A percentile compares a stretch with the other conserved stretches of the same genome.
Evolutionary conservation across 768 basidiomycete species (phyloP).

Genomic region (Coprinopsis cinerea): DNA sequence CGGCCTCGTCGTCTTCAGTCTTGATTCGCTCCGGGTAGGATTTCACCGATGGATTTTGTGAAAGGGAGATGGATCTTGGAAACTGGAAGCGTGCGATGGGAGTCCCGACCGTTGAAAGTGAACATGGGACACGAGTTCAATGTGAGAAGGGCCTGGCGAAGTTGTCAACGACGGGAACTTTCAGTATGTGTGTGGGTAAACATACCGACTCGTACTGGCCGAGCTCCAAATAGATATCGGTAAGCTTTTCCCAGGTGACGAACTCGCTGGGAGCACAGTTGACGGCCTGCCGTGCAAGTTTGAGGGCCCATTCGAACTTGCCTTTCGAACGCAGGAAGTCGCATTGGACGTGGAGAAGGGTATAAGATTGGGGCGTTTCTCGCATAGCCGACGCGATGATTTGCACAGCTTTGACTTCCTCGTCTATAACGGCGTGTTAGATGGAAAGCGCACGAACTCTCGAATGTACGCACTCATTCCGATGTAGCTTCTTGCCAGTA

Average conservation of each 20-base stretch:
- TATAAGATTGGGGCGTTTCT: constrained; percentile 87
- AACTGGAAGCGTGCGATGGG: constrained; percentile 79
- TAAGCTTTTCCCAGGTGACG: constrained; percentile 97
- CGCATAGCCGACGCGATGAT: constrained; percentile 83
- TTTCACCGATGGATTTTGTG: constrained; percentile 80
- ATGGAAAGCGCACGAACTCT: background rate
- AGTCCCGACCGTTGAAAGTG: constrained; percentile 94
- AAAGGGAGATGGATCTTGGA: constrained; percentile 81
- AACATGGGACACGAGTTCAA: constrained; percentile 99
- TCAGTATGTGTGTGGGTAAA: constrained; percentile 12
- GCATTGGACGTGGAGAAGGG: constrained; percentile 89
- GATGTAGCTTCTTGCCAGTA: constrained; percentile 86
- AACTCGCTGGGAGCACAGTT: constrained; percentile 99
- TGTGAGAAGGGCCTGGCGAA: constrained; percentile 69
- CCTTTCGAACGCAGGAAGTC: constrained; percentile 89
- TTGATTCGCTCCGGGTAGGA: constrained; percentile 80
- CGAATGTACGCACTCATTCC: constrained; percentile 81
- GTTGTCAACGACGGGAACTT: background rate
- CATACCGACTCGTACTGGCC: constrained; percentile 74
- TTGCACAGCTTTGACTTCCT: constrained; percentile 97
- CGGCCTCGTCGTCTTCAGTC: constrained; percentile 83
- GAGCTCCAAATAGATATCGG: constrained; percentile 89
- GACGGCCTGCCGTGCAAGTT: constrained; percentile 90
- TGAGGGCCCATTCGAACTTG: constrained; percentile 82
- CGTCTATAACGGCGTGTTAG: constrained; percentile 48